phyloP scores from a whole-genome alignment of 805 yeast genomes.

The Saturnispora bothae region DNA sequence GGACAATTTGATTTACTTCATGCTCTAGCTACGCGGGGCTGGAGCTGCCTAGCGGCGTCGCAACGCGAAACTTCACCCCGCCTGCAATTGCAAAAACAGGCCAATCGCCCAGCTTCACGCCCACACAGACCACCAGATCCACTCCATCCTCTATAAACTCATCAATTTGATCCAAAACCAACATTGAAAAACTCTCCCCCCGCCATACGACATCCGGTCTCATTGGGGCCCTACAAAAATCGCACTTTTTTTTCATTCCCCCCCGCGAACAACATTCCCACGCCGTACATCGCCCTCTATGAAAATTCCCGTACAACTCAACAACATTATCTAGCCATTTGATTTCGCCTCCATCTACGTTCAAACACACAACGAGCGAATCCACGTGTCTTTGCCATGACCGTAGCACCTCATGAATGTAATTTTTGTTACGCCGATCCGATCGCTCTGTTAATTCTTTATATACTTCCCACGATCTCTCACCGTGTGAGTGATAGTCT shows the following conservation, averaged over 20 bases:
- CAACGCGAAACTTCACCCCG: no score
- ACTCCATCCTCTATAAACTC: conserved; percentile 50
- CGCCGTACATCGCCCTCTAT: conserved; percentile 63
- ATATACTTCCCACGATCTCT: neutral
- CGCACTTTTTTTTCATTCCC: conserved; percentile 60
- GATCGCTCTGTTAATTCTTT: neutral
- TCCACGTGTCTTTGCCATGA: neutral
- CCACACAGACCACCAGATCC: conserved; percentile 72
- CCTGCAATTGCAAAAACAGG: conserved; percentile 58
- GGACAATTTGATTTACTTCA: no score
- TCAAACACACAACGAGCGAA: conserved; percentile 18
- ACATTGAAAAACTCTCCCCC: conserved; percentile 75
- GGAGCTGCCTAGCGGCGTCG: no score
- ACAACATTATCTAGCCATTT: conserved; percentile 34
- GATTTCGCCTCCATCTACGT: conserved; percentile 65
- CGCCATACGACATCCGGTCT: conserved; percentile 94
- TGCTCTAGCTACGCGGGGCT: no score
- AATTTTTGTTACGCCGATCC: neutral
- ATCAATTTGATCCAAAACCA: conserved; percentile 56
- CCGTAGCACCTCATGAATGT: neutral
- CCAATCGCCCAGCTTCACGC: conserved; percentile 79
- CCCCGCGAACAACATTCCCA: conserved; percentile 55
- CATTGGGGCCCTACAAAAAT: conserved; percentile 55
- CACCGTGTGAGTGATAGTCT: neutral
- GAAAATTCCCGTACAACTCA: conserved; percentile 58